Evolutionary conservation across 208 protist genomes (phyloP).

Genomic region (Crithidia bombi): DNA sequence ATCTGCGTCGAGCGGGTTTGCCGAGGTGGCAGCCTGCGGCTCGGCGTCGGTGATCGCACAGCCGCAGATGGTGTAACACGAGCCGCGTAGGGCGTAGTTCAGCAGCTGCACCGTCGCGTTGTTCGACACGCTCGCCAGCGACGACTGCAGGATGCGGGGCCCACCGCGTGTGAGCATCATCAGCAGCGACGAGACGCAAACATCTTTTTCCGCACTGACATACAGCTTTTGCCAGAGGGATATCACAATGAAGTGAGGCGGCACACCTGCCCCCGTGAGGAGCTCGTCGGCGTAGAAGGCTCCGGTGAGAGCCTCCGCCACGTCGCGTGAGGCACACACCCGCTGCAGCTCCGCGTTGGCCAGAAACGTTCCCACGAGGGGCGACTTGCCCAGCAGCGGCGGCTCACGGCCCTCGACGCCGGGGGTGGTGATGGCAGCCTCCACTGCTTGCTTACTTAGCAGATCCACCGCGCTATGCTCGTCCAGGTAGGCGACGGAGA

Average conservation of each 20-base stretch:
- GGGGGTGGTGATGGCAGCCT: not conserved
- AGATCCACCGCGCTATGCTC: slow-evolving; percentile 26
- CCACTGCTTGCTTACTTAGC: slow-evolving; percentile 1
- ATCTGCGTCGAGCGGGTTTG: not conserved
- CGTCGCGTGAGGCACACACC: slow-evolving; percentile 12
- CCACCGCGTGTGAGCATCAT: slow-evolving; percentile 29
- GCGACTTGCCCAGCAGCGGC: slow-evolving; percentile 36
- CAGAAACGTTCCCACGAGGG: slow-evolving; percentile 26
- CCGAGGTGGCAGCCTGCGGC: slow-evolving; percentile 12
- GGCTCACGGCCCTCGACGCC: slow-evolving; percentile 2
- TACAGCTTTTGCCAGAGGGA: slow-evolving; percentile 38
- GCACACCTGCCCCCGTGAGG: not conserved
- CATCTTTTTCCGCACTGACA: slow-evolving; percentile 38
- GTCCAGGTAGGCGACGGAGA: slow-evolving; percentile 29
- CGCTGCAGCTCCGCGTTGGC: slow-evolving; percentile 11
- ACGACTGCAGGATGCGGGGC: slow-evolving; percentile 12
- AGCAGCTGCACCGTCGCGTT: slow-evolving; percentile 20
- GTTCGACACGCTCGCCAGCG: not conserved
- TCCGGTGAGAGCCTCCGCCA: slow-evolving; percentile 4
- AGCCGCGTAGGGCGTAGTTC: slow-evolving; percentile 31
- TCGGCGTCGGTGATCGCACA: slow-evolving; percentile 33
- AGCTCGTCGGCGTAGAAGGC: slow-evolving; percentile 15
- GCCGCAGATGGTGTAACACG: slow-evolving; percentile 41
- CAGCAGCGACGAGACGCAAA: slow-evolving; percentile 35
- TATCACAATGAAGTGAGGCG: slow-evolving; percentile 35